Evolutionary conservation across 352 stramenopile genomes (phyloP), one percentile per base, ranked within the genome.

Genomic region (Phytophthora sansomeana): DNA sequence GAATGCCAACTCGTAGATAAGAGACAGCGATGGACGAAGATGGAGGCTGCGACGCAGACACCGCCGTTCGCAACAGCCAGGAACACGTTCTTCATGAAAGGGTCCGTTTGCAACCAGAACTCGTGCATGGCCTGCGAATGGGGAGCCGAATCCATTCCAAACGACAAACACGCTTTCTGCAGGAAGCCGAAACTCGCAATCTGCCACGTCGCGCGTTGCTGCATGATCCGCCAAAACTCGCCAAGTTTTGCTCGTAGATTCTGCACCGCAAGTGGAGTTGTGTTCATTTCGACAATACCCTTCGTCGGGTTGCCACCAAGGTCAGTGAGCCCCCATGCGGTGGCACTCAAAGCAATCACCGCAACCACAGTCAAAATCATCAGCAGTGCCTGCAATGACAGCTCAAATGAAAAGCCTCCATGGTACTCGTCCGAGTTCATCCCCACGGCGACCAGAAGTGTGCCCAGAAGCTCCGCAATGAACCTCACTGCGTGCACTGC

Each of bases 171-270:
- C 29, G 58, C 1, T 52, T 88, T 90, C 70, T 88, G 82, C 26
- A 92, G 64, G 26, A 95, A 93, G 1, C 78, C 74, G 57, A 90
- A 93, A 21, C 75, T 63, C 3, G 77, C 79, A 41, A 95, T 85
- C 67, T 95, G 84, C 81, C 83, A 95, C 17, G 79, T 90, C 39
- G 76, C 80, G 10, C 80, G 79, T 8, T 85, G 76, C 19, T 83
- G 84, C 64, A 93, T 72, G 49, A 91, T 81, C 5, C 62, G 51
- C 69, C 72, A 81, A 51, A 95, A 86, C 35, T 76, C 74, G 9
- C 46, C 57, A 19, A 92, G 44, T 19, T 90, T 70, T 29, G 33
- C 57, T 14, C 42, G 52, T 29, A 76, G 21, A 29, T 41, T 67
- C 66, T n/a, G 66, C 28, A 29, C 29, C 16, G 26, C 42, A 41